Evolutionary conservation across 441 rosid species (phyloP), one percentile per base, ranked within the genome.

Genomic region (Populus trichocarpa): DNA sequence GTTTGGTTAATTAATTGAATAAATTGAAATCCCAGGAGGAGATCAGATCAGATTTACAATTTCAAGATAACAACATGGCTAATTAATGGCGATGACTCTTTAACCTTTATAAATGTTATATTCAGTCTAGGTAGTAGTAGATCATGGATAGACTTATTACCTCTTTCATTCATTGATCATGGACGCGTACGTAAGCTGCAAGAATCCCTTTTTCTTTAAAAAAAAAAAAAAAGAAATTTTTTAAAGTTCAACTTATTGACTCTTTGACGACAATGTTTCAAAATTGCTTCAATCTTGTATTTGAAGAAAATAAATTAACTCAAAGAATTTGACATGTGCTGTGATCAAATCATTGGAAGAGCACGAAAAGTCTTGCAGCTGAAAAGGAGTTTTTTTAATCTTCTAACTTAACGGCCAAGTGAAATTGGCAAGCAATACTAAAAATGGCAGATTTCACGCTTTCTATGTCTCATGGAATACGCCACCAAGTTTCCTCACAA

Each of bases 261-360:
- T 57, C 77, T 67, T 67, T 53, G 73, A 73, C 77, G 32, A 61
- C 53, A 13, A 14, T 18, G 42, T 18, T 57, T 64, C 66, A 30
- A 38, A 8, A 22, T 13, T 30, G n/a, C 8, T 18, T 7, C 22
- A n/a, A 61, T 23, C 14, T 61, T 10, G 66, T 23, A 10, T 61
- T 61, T 9, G 66, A 61, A 9, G 66, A 61, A 22, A 61, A 22
- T 61, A 9, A 61, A 22, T 22, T n/a, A 61, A 9, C 66, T 61
- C 23, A 0, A 2, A n/a, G 65, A 59, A 3, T 59, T 61, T 22
- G 66, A 22, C 23, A 10, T 0, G 26, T 61, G 10, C 1, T 59
- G 3, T 22, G 14, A 61, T 61, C 23, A 20, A 20, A 57, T 57
- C 28, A 61, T 3, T 61, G 26, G 28, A 10, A 46, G 6, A 61